A percentile compares a stretch with the other conserved stretches of the same genome.
Evolutionary conservation across 2,329 filamentous ascomycete species (phyloP).

Genomic region (Monosporascus ibericus): DNA sequence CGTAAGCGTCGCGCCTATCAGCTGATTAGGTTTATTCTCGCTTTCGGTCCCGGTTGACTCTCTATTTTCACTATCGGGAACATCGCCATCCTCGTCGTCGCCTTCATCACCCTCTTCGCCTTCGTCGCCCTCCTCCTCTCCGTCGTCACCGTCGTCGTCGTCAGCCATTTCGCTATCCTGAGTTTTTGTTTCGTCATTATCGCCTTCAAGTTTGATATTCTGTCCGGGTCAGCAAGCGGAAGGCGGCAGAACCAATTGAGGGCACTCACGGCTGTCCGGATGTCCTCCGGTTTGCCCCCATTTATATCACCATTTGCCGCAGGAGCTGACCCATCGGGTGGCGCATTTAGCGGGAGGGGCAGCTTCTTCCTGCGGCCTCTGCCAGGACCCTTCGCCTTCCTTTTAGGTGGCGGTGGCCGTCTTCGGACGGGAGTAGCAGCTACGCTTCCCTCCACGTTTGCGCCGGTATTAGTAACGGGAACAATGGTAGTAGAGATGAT

Average conservation of each 20-base stretch:
- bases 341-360: constrained; percentile 28
- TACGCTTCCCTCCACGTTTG: constrained; percentile 50
- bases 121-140: constrained; percentile 41
- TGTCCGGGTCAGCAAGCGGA: constrained; percentile 17
- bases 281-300: constrained; percentile 31
- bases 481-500: constrained; percentile 59
- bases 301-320: constrained; percentile 33
- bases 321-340: constrained; percentile 28
- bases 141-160: constrained; percentile 41
- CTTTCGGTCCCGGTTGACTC: constrained; percentile 21
- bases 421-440: constrained; percentile 42
- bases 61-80: constrained; percentile 41
- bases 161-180: constrained; percentile 51
- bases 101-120: constrained; percentile 39
- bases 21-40: constrained; percentile 22
- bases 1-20: constrained; percentile 26
- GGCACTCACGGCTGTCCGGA: constrained; percentile 32
- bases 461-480: constrained; percentile 44
- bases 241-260: background rate
- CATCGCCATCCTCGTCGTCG: constrained; percentile 36
- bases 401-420: constrained; percentile 69
- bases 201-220: constrained; percentile 36
- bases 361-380: constrained; percentile 72
- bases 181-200: constrained; percentile 37
- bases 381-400: constrained; percentile 74